A percentile compares a stretch with the other conserved stretches of the same genome.
These are phyloP conservation scores for Leishmania turanica DNA, from an alignment of 208 protist species.

Conservation along the genomic window DNA sequence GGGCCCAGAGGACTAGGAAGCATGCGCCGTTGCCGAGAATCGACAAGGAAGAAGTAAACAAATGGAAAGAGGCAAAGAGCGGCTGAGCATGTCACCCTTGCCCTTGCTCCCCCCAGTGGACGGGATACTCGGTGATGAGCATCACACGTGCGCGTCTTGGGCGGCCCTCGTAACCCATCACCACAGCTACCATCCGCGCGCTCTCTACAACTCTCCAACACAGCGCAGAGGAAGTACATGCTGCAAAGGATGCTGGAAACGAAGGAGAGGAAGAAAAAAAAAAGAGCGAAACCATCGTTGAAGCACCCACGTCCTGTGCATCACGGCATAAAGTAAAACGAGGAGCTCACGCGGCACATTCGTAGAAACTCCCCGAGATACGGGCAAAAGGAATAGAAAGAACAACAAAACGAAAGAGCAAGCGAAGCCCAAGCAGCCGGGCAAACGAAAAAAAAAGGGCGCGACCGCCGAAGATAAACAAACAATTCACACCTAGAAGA, in stretches of 20 bases:
- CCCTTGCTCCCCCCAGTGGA: neutral
- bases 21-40: neutral
- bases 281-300: neutral
- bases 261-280: neutral
- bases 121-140: neutral
- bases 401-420: neutral
- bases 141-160: neutral
- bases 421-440: neutral
- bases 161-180: neutral
- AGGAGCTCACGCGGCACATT: neutral
- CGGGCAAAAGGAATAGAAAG: neutral
- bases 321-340: neutral
- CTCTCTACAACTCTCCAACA: neutral
- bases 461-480: neutral
- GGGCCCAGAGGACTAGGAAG: neutral
- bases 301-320: conserved; percentile 1
- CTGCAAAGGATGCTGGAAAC: neutral
- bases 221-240: neutral
- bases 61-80: neutral
- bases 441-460: neutral
- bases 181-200: neutral
- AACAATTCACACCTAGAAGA: conserved; percentile 8
- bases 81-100: neutral
- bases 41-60: conserved; percentile 11
- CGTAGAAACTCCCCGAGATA: neutral